Conservation (phyloP, 306 rosid species). For the Trifolium repens region DNA sequence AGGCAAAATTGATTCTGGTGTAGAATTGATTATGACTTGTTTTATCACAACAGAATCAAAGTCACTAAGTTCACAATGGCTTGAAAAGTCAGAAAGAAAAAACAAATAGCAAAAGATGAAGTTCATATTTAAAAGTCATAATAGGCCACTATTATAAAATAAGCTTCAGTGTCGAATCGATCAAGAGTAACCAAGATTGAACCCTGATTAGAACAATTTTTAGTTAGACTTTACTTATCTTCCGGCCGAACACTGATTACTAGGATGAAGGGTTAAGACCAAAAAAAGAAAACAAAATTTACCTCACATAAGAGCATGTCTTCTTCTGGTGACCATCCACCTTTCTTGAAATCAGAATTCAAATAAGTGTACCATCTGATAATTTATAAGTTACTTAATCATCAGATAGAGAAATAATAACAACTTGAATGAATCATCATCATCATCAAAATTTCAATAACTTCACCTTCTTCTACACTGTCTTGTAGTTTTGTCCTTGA, state of each 20-base stretch:
- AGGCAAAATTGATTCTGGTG: not conserved
- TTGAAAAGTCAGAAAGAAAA: slow-evolving; percentile 29
- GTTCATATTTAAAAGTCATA: slow-evolving; percentile 25
- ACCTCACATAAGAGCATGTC: slow-evolving; percentile 98
- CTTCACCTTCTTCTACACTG: slow-evolving; percentile 97
- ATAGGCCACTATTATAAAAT: slow-evolving; percentile 15
- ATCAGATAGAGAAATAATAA: slow-evolving; percentile 38
- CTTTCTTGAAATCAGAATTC: slow-evolving; percentile 99
- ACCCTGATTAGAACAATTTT: not conserved
- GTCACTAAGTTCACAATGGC: slow-evolving; percentile 3
- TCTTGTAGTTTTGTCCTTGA: slow-evolving; percentile 96
- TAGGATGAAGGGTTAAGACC: not conserved
- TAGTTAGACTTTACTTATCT: not conserved
- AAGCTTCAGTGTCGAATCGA: not conserved
- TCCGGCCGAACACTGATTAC: not conserved
- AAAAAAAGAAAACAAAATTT: slow-evolving; percentile 34
- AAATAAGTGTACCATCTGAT: slow-evolving; percentile 97
- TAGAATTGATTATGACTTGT: not conserved
- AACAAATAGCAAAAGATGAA: slow-evolving; percentile 7
- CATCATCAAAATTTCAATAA: slow-evolving; percentile 20
- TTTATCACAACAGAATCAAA: not conserved
- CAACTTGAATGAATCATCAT: slow-evolving; percentile 39
- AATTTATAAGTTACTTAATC: slow-evolving; percentile 35
- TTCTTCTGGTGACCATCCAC: slow-evolving; percentile 99
- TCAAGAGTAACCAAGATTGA: not conserved